Conservation (phyloP, 2,329 filamentous ascomycete genomes). For the Neoascochyta sp. region DNA sequence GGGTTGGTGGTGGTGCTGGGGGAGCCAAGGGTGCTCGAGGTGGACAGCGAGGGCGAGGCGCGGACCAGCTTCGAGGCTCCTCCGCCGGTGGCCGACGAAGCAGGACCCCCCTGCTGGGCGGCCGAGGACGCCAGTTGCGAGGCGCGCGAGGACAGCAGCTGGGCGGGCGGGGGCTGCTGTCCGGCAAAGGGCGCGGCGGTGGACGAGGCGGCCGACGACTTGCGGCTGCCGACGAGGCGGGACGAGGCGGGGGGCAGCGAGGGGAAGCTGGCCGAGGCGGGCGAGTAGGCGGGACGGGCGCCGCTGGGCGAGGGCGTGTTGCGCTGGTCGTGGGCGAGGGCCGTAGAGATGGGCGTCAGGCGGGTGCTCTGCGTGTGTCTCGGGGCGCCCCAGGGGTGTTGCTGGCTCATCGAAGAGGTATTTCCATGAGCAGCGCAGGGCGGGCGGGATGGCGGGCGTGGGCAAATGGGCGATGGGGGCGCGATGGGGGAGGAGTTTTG, state of each 20-base stretch:
- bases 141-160: slow-evolving; percentile 55
- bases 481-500: no score
- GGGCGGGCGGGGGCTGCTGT: slow-evolving; percentile 52
- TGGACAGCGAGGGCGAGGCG: slow-evolving; percentile 58
- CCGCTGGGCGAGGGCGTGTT: slow-evolving; percentile 49
- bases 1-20: slow-evolving; percentile 51
- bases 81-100: slow-evolving; percentile 52
- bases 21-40: slow-evolving; percentile 53
- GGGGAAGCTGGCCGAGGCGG: slow-evolving; percentile 52
- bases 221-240: slow-evolving; percentile 52
- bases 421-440: slow-evolving; percentile 43
- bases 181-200: slow-evolving; percentile 54
- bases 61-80: slow-evolving; percentile 55
- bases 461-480: slow-evolving; percentile 17
- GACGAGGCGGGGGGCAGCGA: slow-evolving; percentile 49
- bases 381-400: slow-evolving; percentile 56
- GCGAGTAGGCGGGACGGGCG: slow-evolving; percentile 50
- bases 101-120: slow-evolving; percentile 49
- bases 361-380: slow-evolving; percentile 54
- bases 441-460: slow-evolving; percentile 20
- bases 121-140: slow-evolving; percentile 56
- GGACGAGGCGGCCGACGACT: slow-evolving; percentile 53
- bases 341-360: slow-evolving; percentile 55
- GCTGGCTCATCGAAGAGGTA: slow-evolving; percentile 48
- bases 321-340: slow-evolving; percentile 44